Base-by-base conservation (phyloP, 805 yeast genomes). In the Cyberlindnera lachancei region DNA sequence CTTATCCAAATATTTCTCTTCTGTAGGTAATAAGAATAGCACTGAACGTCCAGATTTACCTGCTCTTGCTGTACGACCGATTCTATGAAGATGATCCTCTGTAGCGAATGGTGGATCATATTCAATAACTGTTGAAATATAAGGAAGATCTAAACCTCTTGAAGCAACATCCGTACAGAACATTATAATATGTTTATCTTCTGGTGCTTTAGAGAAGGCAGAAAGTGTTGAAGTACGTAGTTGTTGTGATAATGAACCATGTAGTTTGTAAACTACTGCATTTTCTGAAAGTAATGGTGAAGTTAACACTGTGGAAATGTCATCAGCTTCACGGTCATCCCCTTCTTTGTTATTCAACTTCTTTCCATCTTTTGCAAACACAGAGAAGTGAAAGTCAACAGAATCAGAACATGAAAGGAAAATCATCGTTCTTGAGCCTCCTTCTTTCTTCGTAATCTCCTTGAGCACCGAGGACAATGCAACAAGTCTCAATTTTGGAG, bases 51-150 rank as follows among this genome's bases (percentile, higher is more conserved):
- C 99, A 24, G 63, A 58, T 27, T 76, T 70, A 41, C 98, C 98
- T n/a, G 94, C 95, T 62, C 99, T 78, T 7, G 99, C 99, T 10
- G 97, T 87, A 64, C 99, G 77, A 33, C 99, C 99, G 35, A 88
- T 84, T 58, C 99, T 72, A 58, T 92, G 99, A 37, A 92, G 64
- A 66, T 92, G 98, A 53, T 92, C 99, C 41, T 87, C 96, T 5
- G 86, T 67, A 2, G 92, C 72, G 51, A 90, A 88, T 5, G 98
- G 96, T 3, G 99, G 96, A 53, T 92, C 99, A 47, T 78, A 80
- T 56, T 92, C 98, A 14, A 92, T 67, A 20, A 92, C 95, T 29
- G 79, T 74, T 27, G 92, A 73, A 37, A 92, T 85, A 31, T 75
- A 70, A 3, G 96, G 95, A 35, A 92, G 63, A 65, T 92, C 99